A percentile compares a stretch with the other conserved stretches of the same genome.
Evolutionary conservation across 2,329 filamentous ascomycete genomes (phyloP).

Genomic region (Nigrograna mackinnonii): DNA sequence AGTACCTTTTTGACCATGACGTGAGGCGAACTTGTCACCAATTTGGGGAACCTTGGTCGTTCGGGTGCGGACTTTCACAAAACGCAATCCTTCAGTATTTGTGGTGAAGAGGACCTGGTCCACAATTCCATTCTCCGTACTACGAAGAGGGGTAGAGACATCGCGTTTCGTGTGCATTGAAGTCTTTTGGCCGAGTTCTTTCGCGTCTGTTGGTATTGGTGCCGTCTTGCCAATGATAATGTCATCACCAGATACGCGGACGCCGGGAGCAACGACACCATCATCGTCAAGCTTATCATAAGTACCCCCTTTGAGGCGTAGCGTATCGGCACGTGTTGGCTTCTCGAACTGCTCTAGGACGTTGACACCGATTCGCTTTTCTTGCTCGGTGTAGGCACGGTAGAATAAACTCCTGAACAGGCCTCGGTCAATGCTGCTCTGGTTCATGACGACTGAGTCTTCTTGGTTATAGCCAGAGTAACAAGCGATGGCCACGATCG

Average conservation of each 20-base stretch:
- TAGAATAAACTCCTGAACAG: constrained; percentile 98
- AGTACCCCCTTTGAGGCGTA: constrained; percentile 90
- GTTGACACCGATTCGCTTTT: constrained; percentile 94
- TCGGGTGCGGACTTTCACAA: constrained; percentile 95
- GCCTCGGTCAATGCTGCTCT: constrained; percentile 97
- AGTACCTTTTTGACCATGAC: constrained; percentile 98
- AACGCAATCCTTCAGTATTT: constrained; percentile 89
- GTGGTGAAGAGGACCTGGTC: constrained; percentile 93
- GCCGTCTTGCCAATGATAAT: constrained; percentile 99
- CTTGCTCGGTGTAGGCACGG: constrained; percentile 93
- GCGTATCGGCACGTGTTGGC: constrained; percentile 82
- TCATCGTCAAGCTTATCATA: constrained; percentile 98
- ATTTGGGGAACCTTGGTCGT: constrained; percentile 99
- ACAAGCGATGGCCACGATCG: constrained; percentile 95
- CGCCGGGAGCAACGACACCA: constrained; percentile 89
- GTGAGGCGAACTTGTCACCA: constrained; percentile 98
- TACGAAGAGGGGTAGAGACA: constrained; percentile 90
- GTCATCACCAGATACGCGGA: constrained; percentile 94
- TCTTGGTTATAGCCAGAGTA: constrained; percentile 99
- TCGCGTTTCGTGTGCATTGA: constrained; percentile 91
- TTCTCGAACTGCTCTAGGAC: constrained; percentile 96
- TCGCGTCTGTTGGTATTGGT: constrained; percentile 87
- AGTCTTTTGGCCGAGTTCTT: constrained; percentile 91
- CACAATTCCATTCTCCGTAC: constrained; percentile 95
- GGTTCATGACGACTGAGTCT: constrained; percentile 99